phyloP scores from a whole-genome alignment of 495 filamentous ascomycete genomes.

The Trichoderma orchidacearum region DNA sequence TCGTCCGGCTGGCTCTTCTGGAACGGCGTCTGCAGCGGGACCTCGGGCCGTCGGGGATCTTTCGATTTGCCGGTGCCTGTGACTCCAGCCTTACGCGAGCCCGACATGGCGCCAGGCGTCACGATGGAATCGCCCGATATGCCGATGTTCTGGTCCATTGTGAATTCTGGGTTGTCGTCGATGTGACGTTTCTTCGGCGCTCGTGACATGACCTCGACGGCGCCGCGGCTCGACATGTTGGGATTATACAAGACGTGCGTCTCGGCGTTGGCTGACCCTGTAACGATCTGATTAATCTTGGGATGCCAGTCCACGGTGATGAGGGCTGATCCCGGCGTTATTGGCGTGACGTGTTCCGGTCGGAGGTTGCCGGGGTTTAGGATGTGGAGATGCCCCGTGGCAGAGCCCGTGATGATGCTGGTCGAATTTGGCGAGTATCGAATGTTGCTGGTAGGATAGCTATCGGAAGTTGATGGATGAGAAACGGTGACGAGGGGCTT shows the following conservation, averaged over 20 bases:
- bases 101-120: constrained; percentile 42
- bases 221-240: constrained; percentile 62
- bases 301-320: constrained; percentile 84
- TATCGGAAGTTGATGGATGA: constrained; percentile 67
- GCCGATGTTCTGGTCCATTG: constrained; percentile 64
- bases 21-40: constrained; percentile 80
- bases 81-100: constrained; percentile 37
- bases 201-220: constrained; percentile 78
- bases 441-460: constrained; percentile 76
- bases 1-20: constrained; percentile 84
- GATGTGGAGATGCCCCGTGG: constrained; percentile 77
- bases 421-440: constrained; percentile 72
- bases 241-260: constrained; percentile 88
- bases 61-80: constrained; percentile 68
- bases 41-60: constrained; percentile 68
- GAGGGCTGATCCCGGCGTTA: constrained; percentile 70
- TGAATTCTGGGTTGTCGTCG: constrained; percentile 78
- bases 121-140: constrained; percentile 75
- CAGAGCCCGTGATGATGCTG: constrained; percentile 79
- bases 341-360: constrained; percentile 68
- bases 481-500: constrained; percentile 64
- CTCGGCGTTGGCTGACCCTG: constrained; percentile 80
- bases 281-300: constrained; percentile 91
- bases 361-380: constrained; percentile 81
- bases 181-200: constrained; percentile 90